Base-by-base conservation (phyloP, 345 rosid species). In the Brassica juncea region DNA sequence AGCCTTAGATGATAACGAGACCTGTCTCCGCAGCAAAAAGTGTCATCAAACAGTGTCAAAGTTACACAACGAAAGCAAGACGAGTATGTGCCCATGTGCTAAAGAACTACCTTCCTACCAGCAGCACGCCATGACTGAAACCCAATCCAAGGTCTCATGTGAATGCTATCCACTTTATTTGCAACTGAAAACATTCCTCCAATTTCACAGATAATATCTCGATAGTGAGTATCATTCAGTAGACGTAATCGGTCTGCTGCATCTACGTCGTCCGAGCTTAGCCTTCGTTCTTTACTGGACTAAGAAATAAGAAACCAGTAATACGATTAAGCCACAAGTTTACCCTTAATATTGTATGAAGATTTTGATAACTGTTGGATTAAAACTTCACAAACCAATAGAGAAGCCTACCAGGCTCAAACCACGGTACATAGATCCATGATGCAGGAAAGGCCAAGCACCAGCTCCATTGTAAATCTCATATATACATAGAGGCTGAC, bases 151-250 rank as follows among this genome's bases (percentile, higher is more conserved):
- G 99, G 99, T 84, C 98, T 90, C 79, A 70, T 85, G 84, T 96
- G 99, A 84, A 93, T 86, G 83, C 85, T 85, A 82, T 96, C 99
- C 76, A 96, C 93, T 89, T 73, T 88, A 68, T 88, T 88, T 75
- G 99, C 99, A 70, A 96, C 83, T 28, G 98, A 84, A 84, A 96
- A 89, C 97, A 96, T 89, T 83, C 99, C 99, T 78, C 99, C 99
- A 68, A 89, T 82, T 84, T 96, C 99, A 76, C 99, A 93, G 16
- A 93, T 88, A 73, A 88, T 63, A 82, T 92, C 84, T 77, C 84
- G 84, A 73, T 87, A 92, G 79, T 82, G 81, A 49, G 89, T 84
- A 70, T 85, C 86, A 78, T 90, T 92, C 82, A 96, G 79, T 66
- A 96, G 75, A 65, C 86, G 89, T 82, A 96, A 92, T 78, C 92